A percentile compares a stretch with the other conserved stretches of the same genome.
Evolutionary conservation across 1,139 yeast genomes (phyloP).

Genomic region (Blastobotrys ciferrii): DNA sequence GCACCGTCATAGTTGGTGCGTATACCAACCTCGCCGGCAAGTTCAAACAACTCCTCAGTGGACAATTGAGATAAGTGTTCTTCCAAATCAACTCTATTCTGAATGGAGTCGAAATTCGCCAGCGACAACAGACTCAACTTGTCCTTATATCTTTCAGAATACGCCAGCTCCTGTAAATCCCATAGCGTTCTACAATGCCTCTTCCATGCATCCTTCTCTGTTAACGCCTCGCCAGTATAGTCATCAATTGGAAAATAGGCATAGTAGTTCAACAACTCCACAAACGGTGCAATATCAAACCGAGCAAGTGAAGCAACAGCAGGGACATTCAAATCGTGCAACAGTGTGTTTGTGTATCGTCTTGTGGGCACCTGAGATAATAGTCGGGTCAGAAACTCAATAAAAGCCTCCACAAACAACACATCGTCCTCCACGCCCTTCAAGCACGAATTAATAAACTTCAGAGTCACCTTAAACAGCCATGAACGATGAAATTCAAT

Average conservation of each 20-base stretch:
- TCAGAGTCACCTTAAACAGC: conserved; percentile 14
- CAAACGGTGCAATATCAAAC: neutral
- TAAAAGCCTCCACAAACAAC: conserved; percentile 18
- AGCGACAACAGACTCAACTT: conserved; percentile 32
- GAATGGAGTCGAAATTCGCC: conserved; percentile 34
- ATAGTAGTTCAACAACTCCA: conserved; percentile 32
- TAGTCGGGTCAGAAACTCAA: conserved; percentile 35
- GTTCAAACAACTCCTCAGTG: conserved; percentile 24
- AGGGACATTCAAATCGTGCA: conserved; percentile 32
- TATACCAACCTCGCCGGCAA: conserved; percentile 22
- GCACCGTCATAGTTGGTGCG: conserved; percentile 15
- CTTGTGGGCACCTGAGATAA: conserved; percentile 47
- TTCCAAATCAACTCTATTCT: conserved; percentile 25
- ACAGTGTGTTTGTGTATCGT: conserved; percentile 37
- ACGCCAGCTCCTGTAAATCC: conserved; percentile 24
- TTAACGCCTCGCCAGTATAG: conserved; percentile 39
- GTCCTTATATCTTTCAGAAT: conserved; percentile 20
- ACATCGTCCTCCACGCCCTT: neutral
- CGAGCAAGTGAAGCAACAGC: conserved; percentile 6
- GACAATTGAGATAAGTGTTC: conserved; percentile 30
- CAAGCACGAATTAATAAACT: neutral
- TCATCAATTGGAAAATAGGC: conserved; percentile 46
- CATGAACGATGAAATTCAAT: conserved; percentile 17
- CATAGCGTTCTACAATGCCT: conserved; percentile 22
- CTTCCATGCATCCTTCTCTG: conserved; percentile 23